Evolutionary conservation across 805 yeast genomes (phyloP).

Genomic region (Cyberlindnera xishuangbannaensis): DNA sequence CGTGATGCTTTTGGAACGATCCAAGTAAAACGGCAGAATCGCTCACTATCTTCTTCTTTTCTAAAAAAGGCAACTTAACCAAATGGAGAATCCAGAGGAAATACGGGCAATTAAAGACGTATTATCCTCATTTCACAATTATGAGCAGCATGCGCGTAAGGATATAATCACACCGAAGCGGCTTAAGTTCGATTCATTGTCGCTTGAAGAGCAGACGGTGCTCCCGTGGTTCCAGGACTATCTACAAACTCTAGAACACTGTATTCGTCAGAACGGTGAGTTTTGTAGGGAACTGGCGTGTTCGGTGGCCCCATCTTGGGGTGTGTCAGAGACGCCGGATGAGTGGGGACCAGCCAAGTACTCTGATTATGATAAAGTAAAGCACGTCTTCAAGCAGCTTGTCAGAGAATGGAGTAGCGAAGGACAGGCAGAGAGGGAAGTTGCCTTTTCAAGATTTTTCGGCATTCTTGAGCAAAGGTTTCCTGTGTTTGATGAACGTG

Average conservation of each 20-base stretch:
- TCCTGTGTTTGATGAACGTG: conserved; percentile 34
- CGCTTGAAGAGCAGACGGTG: conserved; percentile 34
- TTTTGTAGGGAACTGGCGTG: conserved; percentile 40
- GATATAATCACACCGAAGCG: conserved; percentile 29
- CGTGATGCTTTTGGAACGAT: too few species aligned
- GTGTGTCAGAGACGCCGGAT: conserved; percentile 31
- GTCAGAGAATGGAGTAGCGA: conserved; percentile 57
- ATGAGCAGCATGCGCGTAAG: conserved; percentile 30
- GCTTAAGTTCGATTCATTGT: conserved; percentile 31
- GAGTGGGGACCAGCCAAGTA: conserved; percentile 37
- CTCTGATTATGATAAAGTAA: conserved; percentile 51
- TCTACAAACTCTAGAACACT: conserved; percentile 33
- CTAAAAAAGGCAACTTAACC: too few species aligned
- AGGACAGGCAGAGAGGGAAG: conserved; percentile 41
- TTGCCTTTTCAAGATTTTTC: conserved; percentile 35
- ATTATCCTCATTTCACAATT: conserved; percentile 25
- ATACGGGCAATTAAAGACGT: conserved; percentile 8
- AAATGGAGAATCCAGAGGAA: conserved; percentile 14
- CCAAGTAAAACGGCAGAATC: too few species aligned
- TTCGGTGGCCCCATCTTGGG: conserved; percentile 45
- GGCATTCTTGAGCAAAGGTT: conserved; percentile 26
- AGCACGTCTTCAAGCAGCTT: conserved; percentile 50
- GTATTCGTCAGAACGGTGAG: conserved; percentile 38
- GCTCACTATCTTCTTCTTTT: too few species aligned
- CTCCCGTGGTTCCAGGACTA: conserved; percentile 47